Evolutionary conservation across 345 rosid genomes (phyloP).

Genomic region (Capsella bursapastoris): DNA sequence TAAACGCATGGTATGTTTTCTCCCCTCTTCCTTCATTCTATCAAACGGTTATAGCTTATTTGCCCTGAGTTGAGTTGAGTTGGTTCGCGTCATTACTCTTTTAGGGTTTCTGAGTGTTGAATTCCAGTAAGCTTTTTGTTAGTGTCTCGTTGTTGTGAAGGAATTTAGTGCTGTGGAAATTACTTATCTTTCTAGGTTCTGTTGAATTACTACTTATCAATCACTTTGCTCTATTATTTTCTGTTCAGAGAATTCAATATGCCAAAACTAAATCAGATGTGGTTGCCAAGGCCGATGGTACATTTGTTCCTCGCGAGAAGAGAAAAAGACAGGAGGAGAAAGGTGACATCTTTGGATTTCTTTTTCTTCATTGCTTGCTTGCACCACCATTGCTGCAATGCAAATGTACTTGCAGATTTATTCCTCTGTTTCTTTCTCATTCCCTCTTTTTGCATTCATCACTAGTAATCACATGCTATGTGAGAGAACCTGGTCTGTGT

Average conservation of each 20-base stretch:
- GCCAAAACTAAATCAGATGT: conserved; percentile 95
- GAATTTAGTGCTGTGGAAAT: no score
- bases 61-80: background rate
- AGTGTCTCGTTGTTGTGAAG: background rate
- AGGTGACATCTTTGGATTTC: conserved; percentile 49
- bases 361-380: background rate
- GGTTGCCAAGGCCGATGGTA: conserved; percentile 95
- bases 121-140: background rate
- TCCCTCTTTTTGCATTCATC: background rate
- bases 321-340: conserved; percentile 93
- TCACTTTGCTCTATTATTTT: background rate
- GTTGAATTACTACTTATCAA: background rate
- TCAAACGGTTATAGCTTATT: background rate
- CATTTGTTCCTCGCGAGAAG: conserved; percentile 96
- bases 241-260: conserved; percentile 81
- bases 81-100: background rate
- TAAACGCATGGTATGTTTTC: conserved; percentile 74
- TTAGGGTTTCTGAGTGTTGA: background rate
- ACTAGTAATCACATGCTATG: background rate
- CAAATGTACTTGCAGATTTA: background rate
- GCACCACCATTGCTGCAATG: background rate
- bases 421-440: conserved; percentile 17
- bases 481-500: background rate
- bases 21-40: background rate
- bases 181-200: background rate